Percentiles rank a stretch among this genome's conserved stretches.
These are phyloP conservation scores for Penicillium arizonense DNA, from an alignment of 495 filamentous ascomycete genomes.

Conservation along the genomic window DNA sequence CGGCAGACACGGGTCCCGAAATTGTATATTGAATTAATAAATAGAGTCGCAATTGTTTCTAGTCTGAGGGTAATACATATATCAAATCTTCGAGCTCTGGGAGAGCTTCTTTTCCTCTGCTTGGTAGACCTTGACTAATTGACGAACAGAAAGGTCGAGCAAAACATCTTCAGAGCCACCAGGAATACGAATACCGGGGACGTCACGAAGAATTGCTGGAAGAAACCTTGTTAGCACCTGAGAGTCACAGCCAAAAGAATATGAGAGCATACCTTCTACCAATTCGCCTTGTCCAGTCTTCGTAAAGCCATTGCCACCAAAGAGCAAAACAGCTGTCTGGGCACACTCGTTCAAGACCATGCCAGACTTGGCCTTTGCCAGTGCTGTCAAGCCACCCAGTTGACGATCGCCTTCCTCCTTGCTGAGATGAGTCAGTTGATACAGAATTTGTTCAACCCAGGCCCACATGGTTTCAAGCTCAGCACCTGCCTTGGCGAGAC, in stretches of 20 bases:
- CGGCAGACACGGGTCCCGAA: no score
- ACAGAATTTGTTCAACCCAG: slow-evolving; percentile 75
- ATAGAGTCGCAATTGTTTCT: no score
- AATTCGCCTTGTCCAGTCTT: slow-evolving; percentile 67
- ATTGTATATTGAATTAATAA: no score
- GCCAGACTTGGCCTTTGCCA: slow-evolving; percentile 68
- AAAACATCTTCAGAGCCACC: slow-evolving; percentile 77
- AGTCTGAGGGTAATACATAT: no score
- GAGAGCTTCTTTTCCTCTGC: slow-evolving; percentile 61
- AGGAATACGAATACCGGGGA: slow-evolving; percentile 60
- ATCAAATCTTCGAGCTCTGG: slow-evolving; percentile 36
- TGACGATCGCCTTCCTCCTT: slow-evolving; percentile 63
- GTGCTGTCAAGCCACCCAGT: slow-evolving; percentile 66
- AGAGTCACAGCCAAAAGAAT: neutral
- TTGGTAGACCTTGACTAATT: slow-evolving; percentile 71
- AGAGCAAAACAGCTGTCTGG: slow-evolving; percentile 63
- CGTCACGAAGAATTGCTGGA: slow-evolving; percentile 63
- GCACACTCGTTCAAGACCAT: slow-evolving; percentile 72
- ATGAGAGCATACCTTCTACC: slow-evolving; percentile 55
- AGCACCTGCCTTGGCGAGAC: slow-evolving; percentile 67
- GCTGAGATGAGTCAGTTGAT: slow-evolving; percentile 60
- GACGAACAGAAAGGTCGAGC: slow-evolving; percentile 66
- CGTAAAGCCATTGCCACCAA: slow-evolving; percentile 73
- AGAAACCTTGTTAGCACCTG: neutral
- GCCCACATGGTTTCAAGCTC: slow-evolving; percentile 69